These are phyloP conservation scores for Citropsis articulata DNA, from an alignment of 345 rosid genomes.

Conservation along the genomic window DNA sequence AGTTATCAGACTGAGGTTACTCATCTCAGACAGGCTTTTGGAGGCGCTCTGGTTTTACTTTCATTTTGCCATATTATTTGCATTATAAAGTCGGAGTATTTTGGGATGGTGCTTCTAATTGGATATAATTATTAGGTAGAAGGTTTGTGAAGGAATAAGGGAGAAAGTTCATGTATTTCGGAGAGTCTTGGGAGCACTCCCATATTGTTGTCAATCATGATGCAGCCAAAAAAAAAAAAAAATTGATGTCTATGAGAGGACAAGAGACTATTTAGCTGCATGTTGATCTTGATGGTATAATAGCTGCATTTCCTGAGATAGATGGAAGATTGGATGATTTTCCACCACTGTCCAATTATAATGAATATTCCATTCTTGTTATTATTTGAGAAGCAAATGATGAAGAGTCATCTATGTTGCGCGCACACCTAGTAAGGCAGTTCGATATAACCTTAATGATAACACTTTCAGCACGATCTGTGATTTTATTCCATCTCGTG, in stretches of 20 bases:
- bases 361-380: slow-evolving; percentile 16
- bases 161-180: not conserved
- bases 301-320: slow-evolving; percentile 32
- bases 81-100: not conserved
- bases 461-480: slow-evolving; percentile 16
- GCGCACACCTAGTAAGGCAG: slow-evolving; percentile 18
- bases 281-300: slow-evolving; percentile 31
- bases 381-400: slow-evolving; percentile 29
- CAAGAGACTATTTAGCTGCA: slow-evolving; percentile 24
- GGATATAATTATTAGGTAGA: not conserved
- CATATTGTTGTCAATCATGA: too few species aligned
- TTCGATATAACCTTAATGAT: slow-evolving; percentile 23
- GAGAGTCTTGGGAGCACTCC: too few species aligned
- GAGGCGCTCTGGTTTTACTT: slow-evolving; percentile 23
- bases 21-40: slow-evolving; percentile 36
- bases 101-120: slow-evolving; percentile 13
- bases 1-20: slow-evolving; percentile 30
- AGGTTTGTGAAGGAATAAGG: not conserved
- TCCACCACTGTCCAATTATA: not conserved
- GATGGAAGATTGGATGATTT: not conserved
- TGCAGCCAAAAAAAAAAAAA: slow-evolving; percentile 8
- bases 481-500: too few species aligned
- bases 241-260: slow-evolving; percentile 36
- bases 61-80: not conserved
- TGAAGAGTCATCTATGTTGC: slow-evolving; percentile 24